Evolutionary conservation across 1,284 basidiomycete genomes (phyloP).

Genomic region (Boletus albobrunnescens): DNA sequence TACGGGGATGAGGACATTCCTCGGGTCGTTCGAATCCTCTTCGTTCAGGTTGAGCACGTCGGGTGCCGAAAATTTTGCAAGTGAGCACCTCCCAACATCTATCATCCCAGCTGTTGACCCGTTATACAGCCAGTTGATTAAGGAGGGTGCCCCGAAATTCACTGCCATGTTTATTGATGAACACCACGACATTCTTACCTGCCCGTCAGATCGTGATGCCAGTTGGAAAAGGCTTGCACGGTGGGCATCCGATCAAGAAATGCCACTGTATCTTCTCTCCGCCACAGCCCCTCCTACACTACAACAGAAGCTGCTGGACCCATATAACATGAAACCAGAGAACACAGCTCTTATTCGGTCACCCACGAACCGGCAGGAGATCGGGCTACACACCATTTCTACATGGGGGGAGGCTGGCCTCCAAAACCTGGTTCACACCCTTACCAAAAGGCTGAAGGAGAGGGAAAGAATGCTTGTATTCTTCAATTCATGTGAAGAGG

Average conservation of each 20-base stretch:
- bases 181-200: conserved; percentile 5
- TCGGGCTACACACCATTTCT: conserved; percentile 3
- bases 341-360: conserved; percentile 2
- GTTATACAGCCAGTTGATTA: neutral
- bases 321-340: neutral
- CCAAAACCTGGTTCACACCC: neutral
- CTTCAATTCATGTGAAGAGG: neutral
- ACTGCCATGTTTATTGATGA: neutral
- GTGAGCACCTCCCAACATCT: neutral
- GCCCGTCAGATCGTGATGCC: neutral
- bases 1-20: neutral
- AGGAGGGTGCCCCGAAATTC: neutral
- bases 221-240: conserved; percentile 5
- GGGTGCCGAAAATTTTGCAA: neutral
- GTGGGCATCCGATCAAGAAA: conserved; percentile 3
- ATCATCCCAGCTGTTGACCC: neutral
- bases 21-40: neutral
- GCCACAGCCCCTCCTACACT: neutral
- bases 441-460: neutral
- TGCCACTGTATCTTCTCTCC: conserved; percentile 2
- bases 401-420: neutral
- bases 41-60: conserved; percentile 13
- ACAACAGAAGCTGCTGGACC: neutral
- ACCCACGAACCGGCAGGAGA: conserved; percentile 1
- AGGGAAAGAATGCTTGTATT: conserved; percentile 6